Evolutionary conservation across 2,329 filamentous ascomycete genomes (phyloP), one percentile per base, ranked within the genome.

Genomic region (Cryphonectria nitschkei): DNA sequence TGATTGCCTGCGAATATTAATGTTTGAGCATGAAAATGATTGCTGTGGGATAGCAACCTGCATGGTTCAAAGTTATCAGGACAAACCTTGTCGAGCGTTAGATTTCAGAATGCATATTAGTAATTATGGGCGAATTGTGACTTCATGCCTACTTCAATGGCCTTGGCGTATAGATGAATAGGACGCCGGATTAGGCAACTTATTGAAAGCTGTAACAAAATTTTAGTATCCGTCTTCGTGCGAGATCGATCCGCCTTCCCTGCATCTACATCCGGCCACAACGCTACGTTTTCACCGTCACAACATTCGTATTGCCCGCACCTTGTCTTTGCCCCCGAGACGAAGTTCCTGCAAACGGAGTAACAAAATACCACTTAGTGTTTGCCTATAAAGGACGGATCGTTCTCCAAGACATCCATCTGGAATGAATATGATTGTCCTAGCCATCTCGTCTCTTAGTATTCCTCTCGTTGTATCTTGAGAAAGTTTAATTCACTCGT

Each of bases 211-310:
- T 34, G 14, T 16, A 26, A 3, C 19, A 34, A 61, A 19, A 39
- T 61, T 6, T 61, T n/a, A 39, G 1, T 39, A 39, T 39, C 58
- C 58, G 34, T 61, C 58, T 61, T 61, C 32, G 32, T 39, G 39
- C 22, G 11, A 46, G 37, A 32, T 29, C 19, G 43, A 56, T 22
- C 64, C 22, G 32, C 46, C 19, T 50, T 66, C 62, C 43, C 64
- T 34, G 41, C 41, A 54, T 58, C 54, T 61, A 29, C 32, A 62
- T 50, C 66, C 66, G 54, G 66, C 41, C 16, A 62, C 66, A 50
- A 50, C 26, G 5, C 19, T 50, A 37, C 39, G 54, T 39, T 61
- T 61, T 61, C 65, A 61, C 46, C 52, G 13, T 34, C 37, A 34
- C 34, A 41, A 1, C 6, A n/a, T 19, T n/a, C 46, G 11, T 9